Conservation (phyloP, 2,329 filamentous ascomycete genomes). For the Alternaria infectoria region DNA sequence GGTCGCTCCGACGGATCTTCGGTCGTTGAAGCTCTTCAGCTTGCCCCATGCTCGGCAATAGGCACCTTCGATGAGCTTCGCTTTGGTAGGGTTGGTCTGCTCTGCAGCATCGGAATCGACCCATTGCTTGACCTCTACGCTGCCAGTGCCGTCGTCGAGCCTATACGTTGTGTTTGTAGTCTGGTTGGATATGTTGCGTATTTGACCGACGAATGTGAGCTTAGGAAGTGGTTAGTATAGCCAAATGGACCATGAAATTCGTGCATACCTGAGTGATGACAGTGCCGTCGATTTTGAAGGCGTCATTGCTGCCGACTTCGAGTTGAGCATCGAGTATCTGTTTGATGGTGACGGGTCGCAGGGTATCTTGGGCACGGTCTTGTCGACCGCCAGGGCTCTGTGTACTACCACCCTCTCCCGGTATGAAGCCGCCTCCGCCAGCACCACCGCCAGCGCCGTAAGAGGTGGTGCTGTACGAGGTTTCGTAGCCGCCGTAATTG, state of each 20-base stretch:
- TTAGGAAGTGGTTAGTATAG: constrained; percentile 49
- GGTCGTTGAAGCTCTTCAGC: constrained; percentile 83
- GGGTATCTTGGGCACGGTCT: constrained; percentile 77
- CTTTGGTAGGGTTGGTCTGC: constrained; percentile 52
- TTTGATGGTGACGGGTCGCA: constrained; percentile 94
- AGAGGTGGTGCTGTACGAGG: constrained; percentile 57
- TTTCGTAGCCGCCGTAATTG: constrained; percentile 49
- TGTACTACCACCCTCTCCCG: constrained; percentile 57
- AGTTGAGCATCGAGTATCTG: constrained; percentile 81
- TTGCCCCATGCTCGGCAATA: constrained; percentile 88
- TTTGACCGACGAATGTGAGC: constrained; percentile 87
- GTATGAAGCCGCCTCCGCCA: constrained; percentile 67
- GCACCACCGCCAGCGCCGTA: constrained; percentile 62
- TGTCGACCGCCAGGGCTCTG: constrained; percentile 50
- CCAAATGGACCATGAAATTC: background rate
- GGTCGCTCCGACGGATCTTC: constrained; percentile 80
- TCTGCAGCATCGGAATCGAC: constrained; percentile 66
- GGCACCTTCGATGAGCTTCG: constrained; percentile 71
- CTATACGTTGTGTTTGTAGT: constrained; percentile 91
- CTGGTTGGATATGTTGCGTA: constrained; percentile 84
- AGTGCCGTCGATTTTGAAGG: constrained; percentile 79
- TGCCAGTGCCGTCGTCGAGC: constrained; percentile 92
- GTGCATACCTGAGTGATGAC: constrained; percentile 65
- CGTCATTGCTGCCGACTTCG: constrained; percentile 63
- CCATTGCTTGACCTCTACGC: constrained; percentile 91